Conservation (phyloP, 148 eudicot genomes). For the Vaccinium macrocarpon region DNA sequence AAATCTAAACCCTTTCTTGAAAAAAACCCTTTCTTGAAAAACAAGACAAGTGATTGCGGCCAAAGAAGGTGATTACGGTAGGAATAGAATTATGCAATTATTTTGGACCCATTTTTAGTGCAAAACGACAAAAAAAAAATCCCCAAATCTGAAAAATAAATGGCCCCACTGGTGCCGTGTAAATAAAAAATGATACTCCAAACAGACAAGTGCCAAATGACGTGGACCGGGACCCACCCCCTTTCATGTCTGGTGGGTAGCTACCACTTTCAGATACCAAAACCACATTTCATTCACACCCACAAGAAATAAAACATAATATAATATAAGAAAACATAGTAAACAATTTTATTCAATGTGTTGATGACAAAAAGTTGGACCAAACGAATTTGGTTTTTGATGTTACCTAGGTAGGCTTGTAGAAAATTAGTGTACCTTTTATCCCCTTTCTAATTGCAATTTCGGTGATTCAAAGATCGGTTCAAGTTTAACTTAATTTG, state of each 20-base stretch:
- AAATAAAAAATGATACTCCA: not conserved
- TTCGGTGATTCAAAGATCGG: not conserved
- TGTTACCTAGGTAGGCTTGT: not conserved
- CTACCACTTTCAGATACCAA: not conserved
- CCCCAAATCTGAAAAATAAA: not conserved
- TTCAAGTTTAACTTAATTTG: not conserved
- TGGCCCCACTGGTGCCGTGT: constrained; percentile 1
- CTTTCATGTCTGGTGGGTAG: not conserved
- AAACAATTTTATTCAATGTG: not conserved
- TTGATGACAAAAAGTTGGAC: not conserved
- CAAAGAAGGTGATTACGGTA: not conserved
- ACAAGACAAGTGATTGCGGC: not conserved
- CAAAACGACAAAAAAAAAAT: not conserved
- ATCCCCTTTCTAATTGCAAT: too few species aligned
- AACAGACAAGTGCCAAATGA: not conserved
- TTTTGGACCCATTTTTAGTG: not conserved
- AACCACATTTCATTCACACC: not conserved
- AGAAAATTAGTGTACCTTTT: not conserved
- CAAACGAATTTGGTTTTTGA: not conserved
- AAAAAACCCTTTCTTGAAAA: not conserved
- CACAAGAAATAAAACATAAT: not conserved
- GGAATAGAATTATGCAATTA: not conserved
- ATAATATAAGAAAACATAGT: not conserved
- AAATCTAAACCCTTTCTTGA: too few species aligned
- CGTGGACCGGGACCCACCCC: constrained; percentile 14